Evolutionary conservation across 176 grass and related monocot genomes (phyloP), one percentile per base, ranked within the genome.

Genomic region (Avena eriantha): DNA sequence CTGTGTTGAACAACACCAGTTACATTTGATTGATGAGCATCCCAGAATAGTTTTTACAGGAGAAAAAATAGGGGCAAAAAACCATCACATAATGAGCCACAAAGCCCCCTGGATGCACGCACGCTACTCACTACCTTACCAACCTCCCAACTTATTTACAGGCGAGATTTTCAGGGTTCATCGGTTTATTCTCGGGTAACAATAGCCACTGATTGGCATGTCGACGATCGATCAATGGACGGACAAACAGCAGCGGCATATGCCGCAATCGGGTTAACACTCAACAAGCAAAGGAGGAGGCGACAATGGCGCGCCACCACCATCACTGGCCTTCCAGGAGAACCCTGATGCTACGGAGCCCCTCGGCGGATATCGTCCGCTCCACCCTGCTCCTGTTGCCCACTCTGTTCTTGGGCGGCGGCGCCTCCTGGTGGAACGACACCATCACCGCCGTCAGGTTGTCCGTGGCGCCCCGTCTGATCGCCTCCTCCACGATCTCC

Each of bases 371-470:
- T 47, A 99, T 94, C 66, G 84, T 94, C 60, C 90, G 78, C 16
- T 75, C 78, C 2, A 94, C 81, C 29, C 85, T 83, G 47, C 83
- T 57, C 0, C 19, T 84, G 47, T 82, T 84, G 57, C 48, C 73
- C 46, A n/a, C 19, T 45, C 56, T 85, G 63, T 55, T 75, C 68
- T 78, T 57, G 5, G 88, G 88, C 33, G 94, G 90, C 21, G 94
- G 97, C 3, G 90, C 77, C 16, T 96, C 97, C 51, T 43, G 57
- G 21, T 99, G 94, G 68, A 99, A 99, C 3, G 94, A 92, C 15
- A 99, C 67, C 92, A 96, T 88, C 55, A 99, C 89, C 0, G 82
- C 89, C 0, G 97, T 99, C 41, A 99, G 73, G 77, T 99, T 99
- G 82, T 99, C 97, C 0, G n/a, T 78, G 0, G 92, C 80, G 0